Base-by-base conservation (phyloP, 192 early-diverging fungal genomes). In the Gonapodya sp. region DNA sequence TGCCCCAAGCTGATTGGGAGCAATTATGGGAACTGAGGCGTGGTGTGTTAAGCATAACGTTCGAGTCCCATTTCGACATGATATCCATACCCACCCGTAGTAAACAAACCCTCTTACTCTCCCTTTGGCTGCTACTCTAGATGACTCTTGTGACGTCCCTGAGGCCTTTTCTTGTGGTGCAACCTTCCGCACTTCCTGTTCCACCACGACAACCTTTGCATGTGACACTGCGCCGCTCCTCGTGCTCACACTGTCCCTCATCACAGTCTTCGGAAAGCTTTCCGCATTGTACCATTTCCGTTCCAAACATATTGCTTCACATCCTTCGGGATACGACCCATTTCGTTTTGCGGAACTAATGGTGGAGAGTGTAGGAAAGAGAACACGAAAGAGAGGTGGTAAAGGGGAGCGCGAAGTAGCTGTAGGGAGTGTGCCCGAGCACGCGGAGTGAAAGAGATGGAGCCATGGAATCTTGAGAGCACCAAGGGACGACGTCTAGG, bases 171-270 rank as follows among this genome's bases (percentile, higher is more conserved):
- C n/a, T n/a, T n/a, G n/a, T 64, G 8, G 46, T 16, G 46, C 46
- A 24, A n/a, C 24, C 46, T 64, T 64, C 46, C 46, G 8, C 46
- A 24, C 46, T 8, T 64, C 24, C 46, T 24, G 46, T 24, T 64
- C 46, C 46, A 64, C 46, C 46, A 64, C 46, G 8, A 64, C 24
- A 8, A 64, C 46, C 46, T 64, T 64, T 24, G 46, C 46, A 24
- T 64, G 46, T 24, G 46, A 64, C 8, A 64, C 24, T 64, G 46
- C 46, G 8, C 46, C 46, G 24, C 8, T 8, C 24, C 46, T 64
- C 8, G 46, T 64, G 46, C 46, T 64, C 46, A 64, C 46, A 64
- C 46, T 64, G 46, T 64, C 46, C 46, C 46, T 64, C 46, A 64
- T 8, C 24, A 64, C 46, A 64, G 8, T 64, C 24, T 64, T 64